Evolutionary conservation across 1,139 yeast species (phyloP).

Genomic region (Yamadazyma sp.): DNA sequence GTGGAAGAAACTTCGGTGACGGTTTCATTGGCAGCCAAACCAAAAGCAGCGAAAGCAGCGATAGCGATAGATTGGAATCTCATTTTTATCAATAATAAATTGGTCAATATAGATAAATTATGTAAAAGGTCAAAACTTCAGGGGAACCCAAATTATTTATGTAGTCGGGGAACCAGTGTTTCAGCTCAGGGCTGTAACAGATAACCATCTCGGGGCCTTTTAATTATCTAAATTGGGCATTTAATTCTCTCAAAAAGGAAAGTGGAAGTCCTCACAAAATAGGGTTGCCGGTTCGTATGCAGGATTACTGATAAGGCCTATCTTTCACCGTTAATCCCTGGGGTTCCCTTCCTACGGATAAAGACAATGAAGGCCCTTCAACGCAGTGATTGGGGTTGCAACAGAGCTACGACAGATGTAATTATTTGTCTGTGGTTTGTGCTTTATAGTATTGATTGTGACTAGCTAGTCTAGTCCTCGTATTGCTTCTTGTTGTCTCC

Average conservation of each 20-base stretch:
- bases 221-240: not conserved
- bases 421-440: too few relatives aligned
- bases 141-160: conserved; percentile 3
- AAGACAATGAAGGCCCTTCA: too few relatives aligned
- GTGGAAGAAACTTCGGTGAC: conserved; percentile 9
- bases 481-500: too few relatives aligned
- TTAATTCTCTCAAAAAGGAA: conserved; percentile 2
- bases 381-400: too few relatives aligned
- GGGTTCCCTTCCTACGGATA: too few relatives aligned
- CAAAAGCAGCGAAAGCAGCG: conserved; percentile 40
- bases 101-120: too few relatives aligned
- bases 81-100: conserved; percentile 20
- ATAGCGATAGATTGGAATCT: conserved; percentile 34
- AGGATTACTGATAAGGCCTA: conserved; percentile 1
- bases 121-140: not conserved
- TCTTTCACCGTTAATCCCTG: too few relatives aligned
- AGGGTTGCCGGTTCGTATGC: conserved; percentile 1
- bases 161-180: not conserved
- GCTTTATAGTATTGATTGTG: too few relatives aligned
- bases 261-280: not conserved
- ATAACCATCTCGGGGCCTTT: not conserved
- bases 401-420: too few relatives aligned
- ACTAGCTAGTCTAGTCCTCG: too few relatives aligned
- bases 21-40: conserved; percentile 21
- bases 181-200: not conserved